Percentiles rank a stretch among this genome's conserved stretches.
phyloP scores from a whole-genome alignment of 2,329 filamentous ascomycete species.

The Exophiala sp. region DNA sequence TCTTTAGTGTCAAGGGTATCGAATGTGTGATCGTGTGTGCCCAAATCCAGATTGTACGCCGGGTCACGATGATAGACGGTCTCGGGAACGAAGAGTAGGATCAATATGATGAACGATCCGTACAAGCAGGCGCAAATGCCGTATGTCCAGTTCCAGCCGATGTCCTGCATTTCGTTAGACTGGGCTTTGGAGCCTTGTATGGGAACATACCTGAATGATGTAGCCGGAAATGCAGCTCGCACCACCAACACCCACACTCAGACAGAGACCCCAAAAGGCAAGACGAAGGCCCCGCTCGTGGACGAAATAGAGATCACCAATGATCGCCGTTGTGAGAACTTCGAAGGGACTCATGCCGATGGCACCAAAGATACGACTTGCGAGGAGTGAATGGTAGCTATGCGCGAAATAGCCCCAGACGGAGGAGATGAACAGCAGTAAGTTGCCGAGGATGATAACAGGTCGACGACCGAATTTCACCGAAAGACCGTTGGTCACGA shows the following conservation, averaged over 20 bases:
- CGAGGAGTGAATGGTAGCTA: constrained; percentile 25
- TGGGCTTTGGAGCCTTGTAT: background rate
- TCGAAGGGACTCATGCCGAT: constrained; percentile 28
- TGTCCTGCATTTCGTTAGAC: constrained; percentile 1
- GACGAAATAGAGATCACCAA: constrained; percentile 45
- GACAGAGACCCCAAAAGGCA: constrained; percentile 40
- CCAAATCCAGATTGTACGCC: constrained; percentile 24
- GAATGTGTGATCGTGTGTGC: constrained; percentile 22
- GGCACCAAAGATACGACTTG: constrained; percentile 23
- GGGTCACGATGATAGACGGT: constrained; percentile 23
- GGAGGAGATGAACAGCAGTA: constrained; percentile 23
- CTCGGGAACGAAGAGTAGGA: constrained; percentile 22
- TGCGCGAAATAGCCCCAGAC: constrained; percentile 26
- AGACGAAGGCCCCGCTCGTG: constrained; percentile 42
- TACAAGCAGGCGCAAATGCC: constrained; percentile 17
- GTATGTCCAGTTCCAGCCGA: constrained; percentile 28
- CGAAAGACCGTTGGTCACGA: constrained; percentile 23
- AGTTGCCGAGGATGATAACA: constrained; percentile 21
- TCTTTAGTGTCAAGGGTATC: constrained; percentile 13
- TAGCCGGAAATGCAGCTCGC: constrained; percentile 37
- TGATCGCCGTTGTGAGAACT: constrained; percentile 33
- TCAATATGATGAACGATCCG: constrained; percentile 12
- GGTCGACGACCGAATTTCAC: constrained; percentile 26
- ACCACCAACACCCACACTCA: constrained; percentile 39
- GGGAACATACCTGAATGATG: constrained; percentile 38